Base-by-base conservation (phyloP, 805 yeast genomes). In the Nematodospora valgi region DNA sequence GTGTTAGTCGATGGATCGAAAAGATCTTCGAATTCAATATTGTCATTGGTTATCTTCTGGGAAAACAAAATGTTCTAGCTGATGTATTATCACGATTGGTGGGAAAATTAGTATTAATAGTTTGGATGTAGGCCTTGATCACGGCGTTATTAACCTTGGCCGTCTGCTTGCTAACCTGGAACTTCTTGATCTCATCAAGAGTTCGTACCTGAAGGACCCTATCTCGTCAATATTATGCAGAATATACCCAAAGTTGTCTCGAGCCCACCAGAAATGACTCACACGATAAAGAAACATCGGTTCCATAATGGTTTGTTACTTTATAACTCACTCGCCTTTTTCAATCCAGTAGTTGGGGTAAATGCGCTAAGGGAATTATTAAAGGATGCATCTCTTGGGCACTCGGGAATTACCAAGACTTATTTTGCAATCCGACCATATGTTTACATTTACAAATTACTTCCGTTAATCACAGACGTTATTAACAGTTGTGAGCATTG, bases 401-500 rank as follows among this genome's bases (percentile, higher is more conserved):
- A 30, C 17, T 30, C 22, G 9, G 33, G 33, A 3, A 21, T 30
- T 6, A 13, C 18, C 4, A 30, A 30, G 22, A 21, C 26, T 10
- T 30, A 19, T 22, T 30, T 14, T n/a, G 23, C 22, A 4, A n/a
- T 28, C 15, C 22, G 18, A 10, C 31, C 31, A 6, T 19, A 28
- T n/a, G n/a, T 28, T 2, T 19, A n/a, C 14, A 23, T 28, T 18
- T 26, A 17, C 19, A 21, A 21, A 4, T 30, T 30, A 16, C 26
- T 22, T 9, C 18, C 25, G n/a, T 11, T 30, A 12, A 13, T 21
- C 14, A 24, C 22, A 10, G 16, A 27, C 4, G 7, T 30, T 31
- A 34, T 44, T 17, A 23, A 30, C 5, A n/a, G 11, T n/a, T 46
- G 49, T 17, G 32, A 23, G 8, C 14, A 25, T 20, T 45, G 49